A percentile compares a stretch with the other conserved stretches of the same genome.
phyloP scores from a whole-genome alignment of 2,329 filamentous ascomycete species.

The Aspergillus aculeatinus region DNA sequence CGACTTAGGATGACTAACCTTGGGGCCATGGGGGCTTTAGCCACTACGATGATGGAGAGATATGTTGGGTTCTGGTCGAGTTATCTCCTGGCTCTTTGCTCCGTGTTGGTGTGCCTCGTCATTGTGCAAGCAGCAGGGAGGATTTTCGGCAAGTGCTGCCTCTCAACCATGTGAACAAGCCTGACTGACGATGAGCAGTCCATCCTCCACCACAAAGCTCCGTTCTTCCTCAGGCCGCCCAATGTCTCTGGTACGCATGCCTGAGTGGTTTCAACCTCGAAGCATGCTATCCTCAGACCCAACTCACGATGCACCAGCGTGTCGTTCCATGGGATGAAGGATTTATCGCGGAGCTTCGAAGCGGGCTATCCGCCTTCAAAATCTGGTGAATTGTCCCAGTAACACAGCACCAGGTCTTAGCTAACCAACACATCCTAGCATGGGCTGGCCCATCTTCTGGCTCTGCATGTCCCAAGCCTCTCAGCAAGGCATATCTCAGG shows the following conservation, averaged over 20 bases:
- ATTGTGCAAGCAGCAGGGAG: constrained; percentile 10
- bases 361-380: not conserved
- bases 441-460: constrained; percentile 12
- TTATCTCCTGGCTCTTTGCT: constrained; percentile 18
- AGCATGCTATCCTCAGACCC: not conserved
- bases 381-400: not conserved
- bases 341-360: constrained; percentile 2
- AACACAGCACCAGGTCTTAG: not conserved
- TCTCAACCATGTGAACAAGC: not conserved
- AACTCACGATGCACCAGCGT: not conserved
- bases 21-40: constrained; percentile 12
- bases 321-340: not conserved
- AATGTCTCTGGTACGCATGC: not conserved
- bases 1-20: constrained; percentile 18
- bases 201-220: not conserved
- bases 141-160: not conserved
- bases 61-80: constrained; percentile 21
- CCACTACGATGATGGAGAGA: constrained; percentile 20
- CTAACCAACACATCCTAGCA: not conserved
- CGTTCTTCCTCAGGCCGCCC: not conserved
- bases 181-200: not conserved
- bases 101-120: constrained; percentile 11
- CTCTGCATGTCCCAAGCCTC: constrained; percentile 16
- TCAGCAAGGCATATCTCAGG: constrained; percentile 41
- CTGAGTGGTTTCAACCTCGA: not conserved